phyloP scores from a whole-genome alignment of 257 asterid species.

The Solanum boliviense region DNA sequence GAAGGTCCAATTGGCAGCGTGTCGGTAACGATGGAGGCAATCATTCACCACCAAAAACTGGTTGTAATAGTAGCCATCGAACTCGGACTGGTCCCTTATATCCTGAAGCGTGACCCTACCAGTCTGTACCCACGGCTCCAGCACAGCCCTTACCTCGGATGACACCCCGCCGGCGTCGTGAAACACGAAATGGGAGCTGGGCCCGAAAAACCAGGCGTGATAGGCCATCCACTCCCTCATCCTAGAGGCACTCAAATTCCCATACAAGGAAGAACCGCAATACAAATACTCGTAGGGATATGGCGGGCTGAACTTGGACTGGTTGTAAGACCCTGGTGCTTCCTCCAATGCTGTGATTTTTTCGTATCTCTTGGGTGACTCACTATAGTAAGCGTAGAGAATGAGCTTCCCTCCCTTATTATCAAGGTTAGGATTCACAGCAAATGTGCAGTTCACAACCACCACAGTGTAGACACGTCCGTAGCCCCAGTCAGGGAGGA shows the following conservation, averaged over 20 bases:
- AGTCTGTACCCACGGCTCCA: slow-evolving; percentile 59
- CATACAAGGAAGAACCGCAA: slow-evolving; percentile 65
- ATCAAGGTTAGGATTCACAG: slow-evolving; percentile 7
- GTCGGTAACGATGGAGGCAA: slow-evolving; percentile 58
- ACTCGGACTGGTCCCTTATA: slow-evolving; percentile 57
- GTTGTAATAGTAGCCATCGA: slow-evolving; percentile 76
- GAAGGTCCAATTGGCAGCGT: slow-evolving; percentile 52
- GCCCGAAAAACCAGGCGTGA: slow-evolving; percentile 48
- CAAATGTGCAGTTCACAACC: slow-evolving; percentile 63
- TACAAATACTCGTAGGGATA: slow-evolving; percentile 48
- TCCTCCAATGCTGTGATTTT: slow-evolving; percentile 35
- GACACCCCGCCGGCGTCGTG: slow-evolving; percentile 82
- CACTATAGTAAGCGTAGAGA: slow-evolving; percentile 29
- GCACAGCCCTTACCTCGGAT: slow-evolving; percentile 41
- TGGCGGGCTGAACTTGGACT: slow-evolving; percentile 16
- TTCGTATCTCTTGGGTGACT: slow-evolving; percentile 29
- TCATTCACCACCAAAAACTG: slow-evolving; percentile 72
- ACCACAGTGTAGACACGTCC: slow-evolving; percentile 81
- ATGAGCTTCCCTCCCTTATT: slow-evolving; percentile 42
- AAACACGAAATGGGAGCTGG: slow-evolving; percentile 59
- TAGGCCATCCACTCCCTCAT: slow-evolving; percentile 75
- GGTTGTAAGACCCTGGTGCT: slow-evolving; percentile 15
- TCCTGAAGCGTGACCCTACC: slow-evolving; percentile 67
- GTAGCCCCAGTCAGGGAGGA: slow-evolving; percentile 58
- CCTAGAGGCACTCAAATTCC: slow-evolving; percentile 54